Base-by-base conservation (phyloP, 2,329 filamentous ascomycete species). In the Colletotrichum karsti region DNA sequence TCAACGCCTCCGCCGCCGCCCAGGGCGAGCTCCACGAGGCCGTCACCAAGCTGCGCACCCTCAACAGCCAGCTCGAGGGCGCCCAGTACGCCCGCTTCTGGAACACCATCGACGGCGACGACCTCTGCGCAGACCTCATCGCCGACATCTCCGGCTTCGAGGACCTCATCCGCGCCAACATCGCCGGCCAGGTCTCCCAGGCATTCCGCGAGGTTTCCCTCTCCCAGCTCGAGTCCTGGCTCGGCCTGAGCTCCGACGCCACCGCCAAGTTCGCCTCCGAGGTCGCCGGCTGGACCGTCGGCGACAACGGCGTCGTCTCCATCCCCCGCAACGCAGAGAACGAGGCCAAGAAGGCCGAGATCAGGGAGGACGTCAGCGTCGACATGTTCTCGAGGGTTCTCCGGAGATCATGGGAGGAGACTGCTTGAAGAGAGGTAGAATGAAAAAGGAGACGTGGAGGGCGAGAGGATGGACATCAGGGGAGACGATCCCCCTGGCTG, bases 121-220 rank as follows among this genome's bases (percentile, higher is more conserved):
- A 99, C 80, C 88, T 98, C 64, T 98, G 97, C 83, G 95, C 95
- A 69, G 96, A 99, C 79, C 85, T 99, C 73, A 94, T 95, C 68
- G 96, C 95, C 74, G 97, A 99, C 76, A 95, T 98, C 58, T 88
- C 91, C 50, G 96, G 95, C 41, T 99, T 99, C 79, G 96, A 99
- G 86, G 95, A 98, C 79, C 85, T 95, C 68, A 92, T 99, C 84
- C 91, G 96, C 72, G 88, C 97, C 73, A 90, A 93, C 74, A 98
- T 99, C 77, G 95, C 94, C 58, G 89, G 92, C 50, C 93, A 97
- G 67, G 90, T 98, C 72, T 93, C 92, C 74, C 92, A 95, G 81
- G 87, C 92, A 20, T 94, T 92, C 80, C 89, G 93, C 70, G 91
- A 93, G 83, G 85, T 95, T 74, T 85, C 89, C 75, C 81, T 91